Conservation (phyloP, 176 grass and related monocot genomes). For the Saccharum spontaneum region DNA sequence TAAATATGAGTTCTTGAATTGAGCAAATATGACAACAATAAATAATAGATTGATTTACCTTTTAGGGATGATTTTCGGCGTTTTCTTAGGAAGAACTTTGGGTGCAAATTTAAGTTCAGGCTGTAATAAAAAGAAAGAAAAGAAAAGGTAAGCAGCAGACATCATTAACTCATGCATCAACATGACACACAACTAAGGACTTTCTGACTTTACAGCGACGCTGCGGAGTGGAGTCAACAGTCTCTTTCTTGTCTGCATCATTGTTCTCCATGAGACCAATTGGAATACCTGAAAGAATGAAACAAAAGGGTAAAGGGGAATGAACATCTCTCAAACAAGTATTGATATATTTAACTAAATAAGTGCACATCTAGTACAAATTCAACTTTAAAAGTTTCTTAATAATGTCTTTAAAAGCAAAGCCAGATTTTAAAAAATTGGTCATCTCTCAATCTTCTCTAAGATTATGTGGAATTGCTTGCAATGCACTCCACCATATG, state of each 20-base stretch:
- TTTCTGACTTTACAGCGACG: conserved; percentile 11
- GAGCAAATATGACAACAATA: conserved; percentile 1
- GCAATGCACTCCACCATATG: no score
- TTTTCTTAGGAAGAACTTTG: conserved; percentile 25
- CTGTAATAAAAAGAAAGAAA: conserved; percentile 1
- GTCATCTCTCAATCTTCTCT: neutral
- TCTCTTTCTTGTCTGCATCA: conserved; percentile 12
- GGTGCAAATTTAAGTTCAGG: conserved; percentile 29
- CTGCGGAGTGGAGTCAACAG: conserved; percentile 1
- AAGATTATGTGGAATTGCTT: neutral
- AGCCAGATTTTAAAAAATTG: neutral
- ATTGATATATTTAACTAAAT: neutral
- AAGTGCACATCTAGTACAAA: neutral
- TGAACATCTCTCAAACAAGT: neutral
- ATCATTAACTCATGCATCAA: neutral
- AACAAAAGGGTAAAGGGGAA: neutral
- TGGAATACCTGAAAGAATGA: conserved; percentile 2
- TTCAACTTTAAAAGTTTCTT: neutral
- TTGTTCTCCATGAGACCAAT: conserved; percentile 33
- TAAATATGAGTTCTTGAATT: neutral
- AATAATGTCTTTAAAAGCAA: no score
- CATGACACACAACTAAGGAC: neutral
- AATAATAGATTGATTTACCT: conserved; percentile 10
- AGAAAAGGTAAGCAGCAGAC: conserved; percentile 4
- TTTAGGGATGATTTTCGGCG: conserved; percentile 18